phyloP scores from a whole-genome alignment of 2,329 filamentous ascomycete genomes.

The Pseudogymnoascus pannorum region DNA sequence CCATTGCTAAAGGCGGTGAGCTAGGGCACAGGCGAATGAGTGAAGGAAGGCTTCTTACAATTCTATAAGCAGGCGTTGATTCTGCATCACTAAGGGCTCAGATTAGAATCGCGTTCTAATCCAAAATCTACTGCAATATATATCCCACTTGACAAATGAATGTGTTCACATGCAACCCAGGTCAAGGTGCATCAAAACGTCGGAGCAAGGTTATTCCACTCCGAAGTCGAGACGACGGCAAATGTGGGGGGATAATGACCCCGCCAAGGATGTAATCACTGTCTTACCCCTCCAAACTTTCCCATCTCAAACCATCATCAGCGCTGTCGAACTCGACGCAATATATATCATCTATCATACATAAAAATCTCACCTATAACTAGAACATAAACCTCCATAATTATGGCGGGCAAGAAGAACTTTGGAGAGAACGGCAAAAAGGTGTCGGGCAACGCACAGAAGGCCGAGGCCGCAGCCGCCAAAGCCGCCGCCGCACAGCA shows the following conservation, averaged over 20 bases:
- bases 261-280: background rate
- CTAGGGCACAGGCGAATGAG: background rate
- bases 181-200: background rate
- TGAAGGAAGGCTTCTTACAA: background rate
- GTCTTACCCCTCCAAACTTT: background rate
- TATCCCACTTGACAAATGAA: background rate
- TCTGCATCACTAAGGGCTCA: background rate
- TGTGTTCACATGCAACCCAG: background rate
- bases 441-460: constrained; percentile 79
- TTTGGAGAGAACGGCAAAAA: constrained; percentile 78
- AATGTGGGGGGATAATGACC: constrained; percentile 8
- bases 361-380: background rate
- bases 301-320: background rate
- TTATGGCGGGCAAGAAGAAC: constrained; percentile 67
- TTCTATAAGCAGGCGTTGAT: background rate
- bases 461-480: constrained; percentile 76
- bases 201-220: background rate
- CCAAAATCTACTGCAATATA: too few species aligned
- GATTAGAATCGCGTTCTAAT: background rate
- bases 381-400: constrained; percentile 15
- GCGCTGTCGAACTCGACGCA: background rate
- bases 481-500: constrained; percentile 68
- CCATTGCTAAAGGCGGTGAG: constrained; percentile 51
- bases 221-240: background rate
- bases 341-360: background rate